phyloP scores from a whole-genome alignment of 2,329 filamentous ascomycete genomes.

The Zarea fungicola region DNA sequence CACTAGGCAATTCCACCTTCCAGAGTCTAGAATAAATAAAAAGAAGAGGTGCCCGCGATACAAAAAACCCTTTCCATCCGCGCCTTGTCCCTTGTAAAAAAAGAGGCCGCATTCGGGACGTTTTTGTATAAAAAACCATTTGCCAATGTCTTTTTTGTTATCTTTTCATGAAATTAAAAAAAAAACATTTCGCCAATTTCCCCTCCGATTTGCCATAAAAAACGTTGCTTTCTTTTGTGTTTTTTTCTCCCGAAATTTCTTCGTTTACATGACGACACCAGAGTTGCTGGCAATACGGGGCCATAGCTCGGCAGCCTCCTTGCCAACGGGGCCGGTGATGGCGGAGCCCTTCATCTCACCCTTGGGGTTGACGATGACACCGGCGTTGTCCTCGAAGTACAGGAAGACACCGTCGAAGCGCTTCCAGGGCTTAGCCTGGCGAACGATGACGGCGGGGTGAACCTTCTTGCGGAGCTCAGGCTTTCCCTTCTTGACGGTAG shows the following conservation, averaged over 20 bases:
- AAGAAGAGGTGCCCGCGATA: neutral
- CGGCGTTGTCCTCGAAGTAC: slow-evolving; percentile 99
- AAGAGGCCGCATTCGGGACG: neutral
- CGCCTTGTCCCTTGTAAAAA: too few relatives aligned
- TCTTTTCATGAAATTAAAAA: slow-evolving; percentile 11
- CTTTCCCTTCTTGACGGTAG: slow-evolving; percentile 99
- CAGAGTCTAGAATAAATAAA: slow-evolving; percentile 7
- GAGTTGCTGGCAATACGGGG: slow-evolving; percentile 99
- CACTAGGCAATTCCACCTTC: slow-evolving; percentile 15
- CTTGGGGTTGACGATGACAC: slow-evolving; percentile 99
- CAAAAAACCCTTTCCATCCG: neutral
- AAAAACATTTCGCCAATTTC: slow-evolving; percentile 10
- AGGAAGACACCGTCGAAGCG: slow-evolving; percentile 97
- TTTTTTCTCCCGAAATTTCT: slow-evolving; percentile 25
- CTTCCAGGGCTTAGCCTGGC: slow-evolving; percentile 99
- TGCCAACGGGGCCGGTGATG: slow-evolving; percentile 98
- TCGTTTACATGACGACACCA: slow-evolving; percentile 97
- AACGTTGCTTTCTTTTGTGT: slow-evolving; percentile 20
- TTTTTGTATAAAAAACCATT: neutral
- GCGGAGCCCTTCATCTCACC: slow-evolving; percentile 99
- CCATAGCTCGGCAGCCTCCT: slow-evolving; percentile 99
- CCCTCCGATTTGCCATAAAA: slow-evolving; percentile 8
- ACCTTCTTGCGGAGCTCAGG: slow-evolving; percentile 99
- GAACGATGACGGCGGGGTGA: slow-evolving; percentile 98
- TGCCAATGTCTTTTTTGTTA: slow-evolving; percentile 8